Evolutionary conservation across 129 eudicot genomes (phyloP).

Genomic region (sunflower (Helianthus annuus)): HanXRQr2.0-SUNRISE NC_035445.2:87487909-87488408

Average conservation of each 20-base stretch:
- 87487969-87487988: conserved; percentile 89
- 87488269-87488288: conserved; percentile 74
- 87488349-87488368: conserved; percentile 85
- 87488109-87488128: conserved; percentile 48
- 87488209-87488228: conserved; percentile 64
- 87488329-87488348: conserved; percentile 89
- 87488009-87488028: conserved; percentile 86
- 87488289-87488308: conserved; percentile 95
- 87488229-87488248: conserved; percentile 78
- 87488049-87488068: conserved; percentile 15
- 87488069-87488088: conserved; percentile 26
- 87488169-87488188: conserved; percentile 83
- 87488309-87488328: conserved; percentile 98
- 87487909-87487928: conserved; percentile 86
- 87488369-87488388: conserved; percentile 49
- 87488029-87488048: conserved; percentile 83
- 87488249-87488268: conserved; percentile 79
- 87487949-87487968: conserved; percentile 96
- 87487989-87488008: conserved; percentile 98
- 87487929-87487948: conserved; percentile 81
- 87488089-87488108: background rate
- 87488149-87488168: conserved; percentile 70
- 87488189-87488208: conserved; percentile 65
- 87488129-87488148: conserved; percentile 90
- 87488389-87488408: conserved; percentile 30